Evolutionary conservation across 1,284 basidiomycete genomes (phyloP).

Genomic region (Trametes versicolor): DNA sequence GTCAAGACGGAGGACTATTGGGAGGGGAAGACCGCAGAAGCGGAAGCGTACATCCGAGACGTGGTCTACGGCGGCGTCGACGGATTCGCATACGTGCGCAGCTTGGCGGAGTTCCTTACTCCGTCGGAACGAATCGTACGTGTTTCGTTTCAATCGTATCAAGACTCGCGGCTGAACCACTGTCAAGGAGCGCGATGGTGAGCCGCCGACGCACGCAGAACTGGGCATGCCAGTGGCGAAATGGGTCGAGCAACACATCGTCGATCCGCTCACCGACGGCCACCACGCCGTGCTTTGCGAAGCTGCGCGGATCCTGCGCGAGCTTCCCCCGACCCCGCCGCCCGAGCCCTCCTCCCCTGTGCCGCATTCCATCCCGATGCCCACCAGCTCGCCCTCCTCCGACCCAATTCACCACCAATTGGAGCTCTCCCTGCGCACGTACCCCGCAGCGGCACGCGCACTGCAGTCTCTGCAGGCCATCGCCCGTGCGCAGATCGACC

Average conservation of each 20-base stretch:
- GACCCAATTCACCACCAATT: constrained; percentile 46
- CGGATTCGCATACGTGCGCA: constrained; percentile 76
- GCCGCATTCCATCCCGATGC: neutral
- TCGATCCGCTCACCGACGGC: constrained; percentile 71
- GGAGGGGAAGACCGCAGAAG: constrained; percentile 57
- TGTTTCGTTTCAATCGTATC: neutral
- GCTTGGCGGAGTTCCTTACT: constrained; percentile 74
- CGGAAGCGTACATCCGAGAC: constrained; percentile 70
- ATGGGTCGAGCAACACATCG: constrained; percentile 67
- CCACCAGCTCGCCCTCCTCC: neutral
- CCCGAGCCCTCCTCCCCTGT: constrained; percentile 38
- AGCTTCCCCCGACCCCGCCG: constrained; percentile 28
- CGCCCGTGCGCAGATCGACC: constrained; percentile 67
- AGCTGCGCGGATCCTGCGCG: constrained; percentile 29
- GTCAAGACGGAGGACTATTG: constrained; percentile 52
- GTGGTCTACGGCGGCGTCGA: constrained; percentile 80
- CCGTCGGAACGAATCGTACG: constrained; percentile 37
- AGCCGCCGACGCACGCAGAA: constrained; percentile 29
- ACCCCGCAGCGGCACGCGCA: constrained; percentile 52
- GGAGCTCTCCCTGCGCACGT: constrained; percentile 53
- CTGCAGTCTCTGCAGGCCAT: constrained; percentile 55
- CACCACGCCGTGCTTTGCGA: constrained; percentile 52
- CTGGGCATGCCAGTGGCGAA: no score
- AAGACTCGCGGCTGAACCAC: neutral
- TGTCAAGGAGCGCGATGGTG: constrained; percentile 26